These are phyloP conservation scores for Cadophora luteo-olivacea DNA, from an alignment of 2,329 filamentous ascomycete genomes.

Conservation along the genomic window DNA sequence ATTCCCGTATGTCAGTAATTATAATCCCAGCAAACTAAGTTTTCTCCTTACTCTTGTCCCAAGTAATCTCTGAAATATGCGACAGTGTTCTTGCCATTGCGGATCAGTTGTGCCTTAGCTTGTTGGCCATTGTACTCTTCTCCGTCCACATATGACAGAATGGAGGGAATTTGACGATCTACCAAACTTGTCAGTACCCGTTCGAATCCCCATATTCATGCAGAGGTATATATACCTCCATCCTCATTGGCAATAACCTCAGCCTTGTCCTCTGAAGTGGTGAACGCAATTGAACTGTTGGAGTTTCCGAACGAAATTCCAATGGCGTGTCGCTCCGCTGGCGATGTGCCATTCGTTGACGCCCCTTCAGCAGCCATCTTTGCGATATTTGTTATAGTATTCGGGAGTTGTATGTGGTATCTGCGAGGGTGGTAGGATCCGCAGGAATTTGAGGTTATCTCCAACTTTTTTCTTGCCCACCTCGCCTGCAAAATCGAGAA, in stretches of 20 bases:
- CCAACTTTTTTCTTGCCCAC: slow-evolving; percentile 37
- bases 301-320: slow-evolving; percentile 98
- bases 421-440: slow-evolving; percentile 15
- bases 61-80: slow-evolving; percentile 96
- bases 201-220: not conserved
- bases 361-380: slow-evolving; percentile 43
- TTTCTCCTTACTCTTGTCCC: slow-evolving; percentile 80
- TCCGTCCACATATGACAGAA: slow-evolving; percentile 92
- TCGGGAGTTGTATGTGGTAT: not conserved
- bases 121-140: slow-evolving; percentile 97
- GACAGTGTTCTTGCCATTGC: slow-evolving; percentile 91
- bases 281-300: slow-evolving; percentile 96
- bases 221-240: slow-evolving; percentile 69
- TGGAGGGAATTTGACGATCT: slow-evolving; percentile 97
- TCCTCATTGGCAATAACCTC: slow-evolving; percentile 99
- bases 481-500: slow-evolving; percentile 32
- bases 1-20: slow-evolving; percentile 18
- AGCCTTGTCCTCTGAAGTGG: slow-evolving; percentile 90
- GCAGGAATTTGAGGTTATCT: slow-evolving; percentile 19
- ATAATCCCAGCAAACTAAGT: not conserved
- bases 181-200: slow-evolving; percentile 26
- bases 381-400: not conserved
- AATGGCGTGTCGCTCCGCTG: slow-evolving; percentile 74
- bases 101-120: slow-evolving; percentile 90
- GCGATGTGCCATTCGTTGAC: slow-evolving; percentile 47